A percentile compares a stretch with the other conserved stretches of the same genome.
These are phyloP conservation scores for Hericium alpestre DNA, from an alignment of 768 basidiomycete species.

Conservation along the genomic window DNA sequence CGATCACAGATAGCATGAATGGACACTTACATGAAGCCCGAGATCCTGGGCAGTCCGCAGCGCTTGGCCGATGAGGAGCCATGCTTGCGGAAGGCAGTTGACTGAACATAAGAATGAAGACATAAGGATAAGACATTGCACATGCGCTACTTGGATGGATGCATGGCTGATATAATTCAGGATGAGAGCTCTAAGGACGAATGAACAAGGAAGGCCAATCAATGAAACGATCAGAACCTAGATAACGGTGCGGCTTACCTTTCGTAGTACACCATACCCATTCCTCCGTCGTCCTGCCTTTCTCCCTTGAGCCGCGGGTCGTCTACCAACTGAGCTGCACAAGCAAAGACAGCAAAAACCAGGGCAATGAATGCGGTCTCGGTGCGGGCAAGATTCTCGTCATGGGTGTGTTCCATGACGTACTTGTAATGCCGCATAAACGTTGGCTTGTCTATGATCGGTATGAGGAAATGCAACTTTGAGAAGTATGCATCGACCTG, in stretches of 20 bases:
- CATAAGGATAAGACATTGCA: constrained; percentile 83
- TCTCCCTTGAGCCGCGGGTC: constrained; percentile 58
- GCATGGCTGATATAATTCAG: constrained; percentile 88
- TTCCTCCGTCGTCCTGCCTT: constrained; percentile 64
- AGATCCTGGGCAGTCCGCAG: constrained; percentile 85
- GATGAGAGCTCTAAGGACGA: constrained; percentile 58
- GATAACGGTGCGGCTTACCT: constrained; percentile 36
- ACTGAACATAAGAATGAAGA: constrained; percentile 87
- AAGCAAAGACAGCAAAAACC: constrained; percentile 85
- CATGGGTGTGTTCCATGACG: constrained; percentile 61
- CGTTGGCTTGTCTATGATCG: constrained; percentile 75
- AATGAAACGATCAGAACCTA: not conserved
- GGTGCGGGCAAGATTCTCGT: constrained; percentile 39
- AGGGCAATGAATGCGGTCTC: constrained; percentile 73
- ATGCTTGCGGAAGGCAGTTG: constrained; percentile 89
- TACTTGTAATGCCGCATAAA: constrained; percentile 64
- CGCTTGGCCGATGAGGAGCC: constrained; percentile 87
- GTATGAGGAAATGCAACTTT: constrained; percentile 80
- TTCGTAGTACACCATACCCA: constrained; percentile 87
- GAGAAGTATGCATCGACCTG: constrained; percentile 84
- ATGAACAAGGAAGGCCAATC: not conserved
- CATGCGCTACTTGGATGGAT: constrained; percentile 75
- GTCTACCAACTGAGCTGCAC: constrained; percentile 68
- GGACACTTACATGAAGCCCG: constrained; percentile 70
- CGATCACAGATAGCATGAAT: constrained; percentile 12